Evolutionary conservation across 225 moss, liverwort and hornwort species (phyloP).

Genomic region (Takakia lepidozioides): DNA sequence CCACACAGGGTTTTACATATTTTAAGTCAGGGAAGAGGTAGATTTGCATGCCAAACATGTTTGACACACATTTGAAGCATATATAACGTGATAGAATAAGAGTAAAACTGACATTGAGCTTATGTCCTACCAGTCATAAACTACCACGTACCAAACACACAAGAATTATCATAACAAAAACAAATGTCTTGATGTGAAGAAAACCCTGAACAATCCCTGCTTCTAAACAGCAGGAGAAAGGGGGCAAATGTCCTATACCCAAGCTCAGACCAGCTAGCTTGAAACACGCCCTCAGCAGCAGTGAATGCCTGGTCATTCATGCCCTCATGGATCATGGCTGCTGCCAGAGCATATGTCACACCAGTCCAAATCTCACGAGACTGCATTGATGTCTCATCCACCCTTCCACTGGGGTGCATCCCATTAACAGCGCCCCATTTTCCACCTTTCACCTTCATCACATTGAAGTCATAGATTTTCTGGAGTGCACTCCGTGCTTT

Average conservation of each 20-base stretch:
- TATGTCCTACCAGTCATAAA: too few relatives aligned
- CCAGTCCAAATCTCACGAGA: constrained; percentile 97
- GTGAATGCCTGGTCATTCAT: constrained; percentile 83
- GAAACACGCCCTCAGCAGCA: constrained; percentile 82
- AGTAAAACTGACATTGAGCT: neutral
- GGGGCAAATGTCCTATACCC: constrained; percentile 51
- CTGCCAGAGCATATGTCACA: constrained; percentile 83
- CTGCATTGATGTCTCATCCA: constrained; percentile 96
- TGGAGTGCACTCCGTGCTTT: constrained; percentile 81
- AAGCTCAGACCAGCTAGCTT: constrained; percentile 84
- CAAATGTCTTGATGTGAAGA: neutral
- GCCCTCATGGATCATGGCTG: constrained; percentile 94
- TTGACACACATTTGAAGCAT: too few relatives aligned
- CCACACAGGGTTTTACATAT: neutral
- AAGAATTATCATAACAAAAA: too few relatives aligned
- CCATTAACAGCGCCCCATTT: constrained; percentile 91
- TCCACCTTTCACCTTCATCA: constrained; percentile 82
- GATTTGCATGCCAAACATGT: too few relatives aligned
- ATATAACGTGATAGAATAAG: neutral
- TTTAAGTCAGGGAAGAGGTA: too few relatives aligned
- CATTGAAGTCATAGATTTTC: constrained; percentile 89
- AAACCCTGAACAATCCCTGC: neutral
- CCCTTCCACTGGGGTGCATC: constrained; percentile 84
- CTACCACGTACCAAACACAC: too few relatives aligned
- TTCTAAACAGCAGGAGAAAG: neutral